Evolutionary conservation across 78 protist species (phyloP).

Genomic region (Cavenderia fasciculata): DNA sequence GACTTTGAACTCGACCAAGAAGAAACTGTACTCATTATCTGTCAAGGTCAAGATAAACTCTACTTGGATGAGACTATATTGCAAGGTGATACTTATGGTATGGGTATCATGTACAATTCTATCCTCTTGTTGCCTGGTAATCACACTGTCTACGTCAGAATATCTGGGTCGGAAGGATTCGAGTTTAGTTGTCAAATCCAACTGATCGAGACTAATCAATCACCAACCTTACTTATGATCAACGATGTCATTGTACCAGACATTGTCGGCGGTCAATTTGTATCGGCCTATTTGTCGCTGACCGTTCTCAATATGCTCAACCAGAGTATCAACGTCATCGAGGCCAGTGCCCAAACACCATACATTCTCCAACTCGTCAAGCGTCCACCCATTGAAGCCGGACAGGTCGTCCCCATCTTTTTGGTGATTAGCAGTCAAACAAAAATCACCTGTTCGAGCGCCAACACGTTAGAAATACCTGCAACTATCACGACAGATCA

Average conservation of each 20-base stretch:
- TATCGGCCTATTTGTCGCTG: conserved; percentile 33
- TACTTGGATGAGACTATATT: conserved; percentile 9
- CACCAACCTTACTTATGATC: neutral
- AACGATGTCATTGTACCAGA: conserved; percentile 25
- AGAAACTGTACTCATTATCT: neutral
- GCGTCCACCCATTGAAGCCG: neutral
- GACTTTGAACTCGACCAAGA: neutral
- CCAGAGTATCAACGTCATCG: neutral
- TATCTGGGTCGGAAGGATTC: conserved; percentile 22
- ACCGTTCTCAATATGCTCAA: conserved; percentile 7
- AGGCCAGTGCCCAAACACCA: neutral
- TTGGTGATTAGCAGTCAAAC: neutral
- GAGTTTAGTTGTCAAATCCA: conserved; percentile 9
- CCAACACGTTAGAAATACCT: neutral
- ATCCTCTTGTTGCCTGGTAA: neutral
- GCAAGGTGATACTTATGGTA: conserved; percentile 53
- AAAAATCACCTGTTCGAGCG: neutral
- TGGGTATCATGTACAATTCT: neutral
- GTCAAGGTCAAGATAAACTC: conserved; percentile 20
- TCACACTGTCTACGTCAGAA: conserved; percentile 23
- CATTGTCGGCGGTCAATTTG: conserved; percentile 22
- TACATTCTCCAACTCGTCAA: neutral
- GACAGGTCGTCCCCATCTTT: conserved; percentile 53
- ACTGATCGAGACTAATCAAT: neutral
- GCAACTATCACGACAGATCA: neutral